Evolutionary conservation across 805 yeast species (phyloP), one percentile per base, ranked within the genome.

Genomic region (Metschnikowia dekortorum): DNA sequence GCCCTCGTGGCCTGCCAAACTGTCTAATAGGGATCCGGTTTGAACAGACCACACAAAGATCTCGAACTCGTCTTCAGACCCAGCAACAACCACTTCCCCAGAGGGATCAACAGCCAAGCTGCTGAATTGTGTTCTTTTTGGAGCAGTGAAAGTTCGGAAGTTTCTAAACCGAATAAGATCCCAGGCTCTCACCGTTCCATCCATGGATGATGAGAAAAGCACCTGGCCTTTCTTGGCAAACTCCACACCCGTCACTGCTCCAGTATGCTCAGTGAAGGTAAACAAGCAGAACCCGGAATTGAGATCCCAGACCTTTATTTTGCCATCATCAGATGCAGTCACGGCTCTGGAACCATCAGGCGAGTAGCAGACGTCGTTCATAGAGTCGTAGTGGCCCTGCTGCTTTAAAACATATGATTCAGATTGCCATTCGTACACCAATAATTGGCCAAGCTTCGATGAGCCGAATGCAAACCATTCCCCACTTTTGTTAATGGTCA

Each of bases 391-490:
- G 69, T 94, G 99, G 26, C 98, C 97, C 69, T 94, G 99, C 65
- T 94, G 99, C 64, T 92, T 91, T 56, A 94, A 74, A 43, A 94
- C 86, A 64, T 92, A 94, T 0, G 97, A 88, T 66, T 94, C 99
- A 4, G 96, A 87, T 71, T 94, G 97, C 99, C 99, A 94, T 75
- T 94, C 99, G 75, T 96, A 94, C 0, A 94, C 99, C 50, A 94
- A 71, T 52, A 94, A 71, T 69, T 94, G 99, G n/a, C 99, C 99
- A 30, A 88, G 68, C 62, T 83, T 84, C 33, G 89, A 71, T 0
- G 97, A 90, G 4, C 99, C 99, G 67, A 94, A 88, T 0, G 97
- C 96, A 32, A 94, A 74, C 99, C 99, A 94, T 67, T 94, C 99
- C 33, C 99, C 99, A 6, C 91, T 74, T 2, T 75, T 68, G 65